Evolutionary conservation across 2,329 filamentous ascomycete genomes (phyloP).

Genomic region (Nemania diffusa): DNA sequence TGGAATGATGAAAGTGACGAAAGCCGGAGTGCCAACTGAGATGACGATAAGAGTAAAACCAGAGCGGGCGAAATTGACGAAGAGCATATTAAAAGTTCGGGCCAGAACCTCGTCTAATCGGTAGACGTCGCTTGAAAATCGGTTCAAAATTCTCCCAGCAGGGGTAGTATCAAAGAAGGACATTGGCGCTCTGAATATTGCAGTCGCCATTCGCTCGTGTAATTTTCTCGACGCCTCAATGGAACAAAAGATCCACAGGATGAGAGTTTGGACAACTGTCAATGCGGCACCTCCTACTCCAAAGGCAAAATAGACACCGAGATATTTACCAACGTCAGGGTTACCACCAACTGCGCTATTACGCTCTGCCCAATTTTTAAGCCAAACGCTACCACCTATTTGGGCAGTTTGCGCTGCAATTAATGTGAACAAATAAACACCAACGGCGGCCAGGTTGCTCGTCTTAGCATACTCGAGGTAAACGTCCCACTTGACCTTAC

Average conservation of each 20-base stretch:
- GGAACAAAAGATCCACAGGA: conserved; percentile 99
- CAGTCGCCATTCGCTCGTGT: conserved; percentile 95
- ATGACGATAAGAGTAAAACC: conserved; percentile 90
- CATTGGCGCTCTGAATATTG: conserved; percentile 98
- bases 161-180: conserved; percentile 98
- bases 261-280: conserved; percentile 90
- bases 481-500: conserved; percentile 97
- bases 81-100: conserved; percentile 97
- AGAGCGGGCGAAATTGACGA: conserved; percentile 78
- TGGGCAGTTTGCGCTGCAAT: conserved; percentile 83
- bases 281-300: conserved; percentile 86
- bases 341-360: conserved; percentile 78
- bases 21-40: conserved; percentile 80
- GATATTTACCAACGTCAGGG: conserved; percentile 83
- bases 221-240: conserved; percentile 98
- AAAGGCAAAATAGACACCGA: conserved; percentile 95
- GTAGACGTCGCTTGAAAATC: conserved; percentile 91
- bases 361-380: conserved; percentile 89
- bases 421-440: conserved; percentile 80
- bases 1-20: conserved; percentile 83
- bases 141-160: conserved; percentile 93
- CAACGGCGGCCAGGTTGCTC: conserved; percentile 87
- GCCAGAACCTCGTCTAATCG: conserved; percentile 92
- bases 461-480: conserved; percentile 95
- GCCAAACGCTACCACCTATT: conserved; percentile 88